These are phyloP conservation scores for Populus alba DNA, from an alignment of 345 rosid genomes.

Conservation along the genomic window DNA sequence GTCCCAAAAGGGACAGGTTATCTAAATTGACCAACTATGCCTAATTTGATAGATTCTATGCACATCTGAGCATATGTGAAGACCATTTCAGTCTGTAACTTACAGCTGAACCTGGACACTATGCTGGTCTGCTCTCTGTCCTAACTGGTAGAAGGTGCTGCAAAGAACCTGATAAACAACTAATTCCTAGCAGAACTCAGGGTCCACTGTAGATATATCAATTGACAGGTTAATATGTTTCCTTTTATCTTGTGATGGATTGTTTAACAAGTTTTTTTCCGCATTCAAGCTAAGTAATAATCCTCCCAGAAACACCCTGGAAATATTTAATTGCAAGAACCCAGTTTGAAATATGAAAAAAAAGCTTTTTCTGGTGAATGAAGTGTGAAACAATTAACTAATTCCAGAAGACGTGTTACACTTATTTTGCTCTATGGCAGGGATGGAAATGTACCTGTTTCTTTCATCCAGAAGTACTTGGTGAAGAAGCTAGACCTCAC, in stretches of 20 bases:
- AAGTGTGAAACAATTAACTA: neutral
- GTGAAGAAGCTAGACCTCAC: slow-evolving; percentile 29
- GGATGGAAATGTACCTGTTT: slow-evolving; percentile 24
- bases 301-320: neutral
- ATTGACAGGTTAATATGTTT: neutral
- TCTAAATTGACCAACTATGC: neutral
- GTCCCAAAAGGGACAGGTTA: neutral
- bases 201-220: neutral
- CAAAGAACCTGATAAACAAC: neutral
- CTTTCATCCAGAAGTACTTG: slow-evolving; percentile 34
- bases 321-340: neutral
- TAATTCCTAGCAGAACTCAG: neutral
- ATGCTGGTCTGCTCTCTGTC: neutral
- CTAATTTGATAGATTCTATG: neutral
- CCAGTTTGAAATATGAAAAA: neutral
- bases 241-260: neutral
- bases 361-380: neutral
- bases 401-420: slow-evolving; percentile 1
- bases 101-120: neutral
- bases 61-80: neutral
- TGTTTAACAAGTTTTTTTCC: neutral
- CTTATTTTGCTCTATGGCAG: slow-evolving; percentile 22
- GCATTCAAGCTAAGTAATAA: neutral
- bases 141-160: neutral
- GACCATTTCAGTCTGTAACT: neutral